Base-by-base conservation (phyloP, 805 yeast genomes). In the Yamadazyma ubonensis region DNA sequence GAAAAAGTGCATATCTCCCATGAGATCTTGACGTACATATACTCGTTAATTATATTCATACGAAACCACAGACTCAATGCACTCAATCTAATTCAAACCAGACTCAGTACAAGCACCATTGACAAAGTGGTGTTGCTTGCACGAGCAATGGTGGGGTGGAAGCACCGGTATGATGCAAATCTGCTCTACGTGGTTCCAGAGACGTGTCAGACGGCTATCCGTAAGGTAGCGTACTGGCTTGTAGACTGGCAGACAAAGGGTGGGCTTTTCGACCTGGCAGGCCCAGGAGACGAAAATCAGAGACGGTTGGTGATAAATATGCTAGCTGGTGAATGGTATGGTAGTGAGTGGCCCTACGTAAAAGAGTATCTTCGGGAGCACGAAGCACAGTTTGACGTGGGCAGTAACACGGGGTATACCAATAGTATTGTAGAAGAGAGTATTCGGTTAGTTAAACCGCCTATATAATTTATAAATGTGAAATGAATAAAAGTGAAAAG, bases 241-340 rank as follows among this genome's bases (percentile, higher is more conserved):
- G 67, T 69, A 8, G 67, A 65, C 46, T 69, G 73, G 73, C 68
- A 67, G 41, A 27, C 17, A 11, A 33, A 43, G 16, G 31, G 38
- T 14, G 26, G 31, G 8, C 34, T 33, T 19, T 30, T 39, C 2
- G 29, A 39, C 12, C n/a, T 17, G 12, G 42, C 32, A 17, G 33
- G 16, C 10, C 16, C 29, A 10, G 18, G 32, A 7, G 55, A 52
- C n/a, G 52, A 55, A 16, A 42, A 21, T 17, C 23, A 22, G 5
- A 25, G 40, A 3, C 29, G 54, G 19, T 28, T 58, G 7, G 62
- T 63, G 31, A 52, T 67, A 12, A 54, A 53, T 33, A 60, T 66
- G 48, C 52, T 69, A 10, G 58, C 67, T 1, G 75, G 71, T 2
- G 72, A 65, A 40, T 69, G 73, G 73, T 66, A 62, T 38, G 75